A percentile compares a stretch with the other conserved stretches of the same genome.
Conservation (phyloP, 495 filamentous ascomycete species). For the Penicillium flavigenum region DNA sequence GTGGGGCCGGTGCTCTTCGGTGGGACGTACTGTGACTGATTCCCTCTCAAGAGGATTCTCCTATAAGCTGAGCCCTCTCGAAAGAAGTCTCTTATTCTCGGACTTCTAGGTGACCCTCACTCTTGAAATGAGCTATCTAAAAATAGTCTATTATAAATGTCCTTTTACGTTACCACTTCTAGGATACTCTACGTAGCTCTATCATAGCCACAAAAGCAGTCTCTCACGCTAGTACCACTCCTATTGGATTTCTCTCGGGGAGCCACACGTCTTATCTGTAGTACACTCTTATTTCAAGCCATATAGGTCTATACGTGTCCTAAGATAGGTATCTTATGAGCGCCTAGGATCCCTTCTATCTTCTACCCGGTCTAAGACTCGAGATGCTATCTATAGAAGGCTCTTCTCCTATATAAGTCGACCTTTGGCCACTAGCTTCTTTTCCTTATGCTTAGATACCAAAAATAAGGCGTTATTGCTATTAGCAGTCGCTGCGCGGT, state of each 20-base stretch:
- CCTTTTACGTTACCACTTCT: background rate
- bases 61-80: background rate
- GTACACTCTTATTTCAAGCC: slow-evolving; percentile 5
- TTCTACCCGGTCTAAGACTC: too few species aligned
- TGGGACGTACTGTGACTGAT: slow-evolving; percentile 3
- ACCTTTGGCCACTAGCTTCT: too few species aligned
- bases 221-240: slow-evolving; percentile 6
- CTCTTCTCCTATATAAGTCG: too few species aligned
- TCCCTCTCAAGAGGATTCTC: slow-evolving; percentile 13
- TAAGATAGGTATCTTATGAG: slow-evolving; percentile 24
- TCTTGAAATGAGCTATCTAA: slow-evolving; percentile 3
- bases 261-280: slow-evolving; percentile 7
- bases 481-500: too few species aligned
- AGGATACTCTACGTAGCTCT: slow-evolving; percentile 7
- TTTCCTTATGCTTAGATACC: too few species aligned
- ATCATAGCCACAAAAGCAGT: slow-evolving; percentile 10
- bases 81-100: slow-evolving; percentile 5
- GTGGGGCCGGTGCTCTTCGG: slow-evolving; percentile 11
- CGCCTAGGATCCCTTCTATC: background rate
- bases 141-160: slow-evolving; percentile 1
- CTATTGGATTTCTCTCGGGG: slow-evolving; percentile 9
- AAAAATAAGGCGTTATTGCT: too few species aligned
- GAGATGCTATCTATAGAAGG: too few species aligned
- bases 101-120: slow-evolving; percentile 3
- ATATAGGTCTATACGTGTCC: slow-evolving; percentile 15